Evolutionary conservation across 1,284 basidiomycete genomes (phyloP).

Genomic region (Xerocomus amazonicus): DNA sequence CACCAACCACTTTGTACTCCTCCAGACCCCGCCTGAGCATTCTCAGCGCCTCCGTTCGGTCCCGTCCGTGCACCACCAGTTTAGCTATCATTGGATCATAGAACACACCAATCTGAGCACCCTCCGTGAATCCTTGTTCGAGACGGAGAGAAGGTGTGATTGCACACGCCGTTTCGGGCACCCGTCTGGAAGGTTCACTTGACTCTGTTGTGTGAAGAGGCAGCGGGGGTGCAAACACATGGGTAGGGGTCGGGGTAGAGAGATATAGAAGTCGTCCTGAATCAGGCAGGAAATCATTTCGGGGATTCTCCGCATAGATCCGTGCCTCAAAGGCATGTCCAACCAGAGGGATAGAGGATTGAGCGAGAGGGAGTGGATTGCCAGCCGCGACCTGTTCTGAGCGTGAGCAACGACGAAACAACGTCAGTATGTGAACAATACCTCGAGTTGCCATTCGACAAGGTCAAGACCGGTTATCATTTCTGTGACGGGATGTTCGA

Average conservation of each 20-base stretch:
- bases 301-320: slow-evolving; percentile 96
- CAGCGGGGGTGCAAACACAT: slow-evolving; percentile 52
- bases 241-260: slow-evolving; percentile 68
- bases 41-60: slow-evolving; percentile 83
- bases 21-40: slow-evolving; percentile 78
- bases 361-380: slow-evolving; percentile 76
- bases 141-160: slow-evolving; percentile 70
- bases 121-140: slow-evolving; percentile 87
- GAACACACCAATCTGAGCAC: slow-evolving; percentile 86
- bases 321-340: slow-evolving; percentile 95
- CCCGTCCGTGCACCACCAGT: slow-evolving; percentile 85
- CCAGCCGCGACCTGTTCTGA: slow-evolving; percentile 73
- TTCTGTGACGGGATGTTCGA: slow-evolving; percentile 94
- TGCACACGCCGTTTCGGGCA: slow-evolving; percentile 38
- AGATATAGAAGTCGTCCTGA: slow-evolving; percentile 82
- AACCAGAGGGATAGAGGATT: slow-evolving; percentile 76
- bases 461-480: slow-evolving; percentile 93
- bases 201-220: slow-evolving; percentile 22
- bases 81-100: slow-evolving; percentile 96
- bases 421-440: slow-evolving; percentile 25
- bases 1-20: slow-evolving; percentile 88
- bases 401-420: slow-evolving; percentile 1
- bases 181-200: slow-evolving; percentile 35
- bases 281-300: slow-evolving; percentile 90
- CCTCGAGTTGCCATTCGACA: slow-evolving; percentile 92